Percentiles rank a stretch among this genome's conserved stretches.
Evolutionary conservation across 2,329 filamentous ascomycete genomes (phyloP).

Genomic region (Ascochyta lentis): DNA sequence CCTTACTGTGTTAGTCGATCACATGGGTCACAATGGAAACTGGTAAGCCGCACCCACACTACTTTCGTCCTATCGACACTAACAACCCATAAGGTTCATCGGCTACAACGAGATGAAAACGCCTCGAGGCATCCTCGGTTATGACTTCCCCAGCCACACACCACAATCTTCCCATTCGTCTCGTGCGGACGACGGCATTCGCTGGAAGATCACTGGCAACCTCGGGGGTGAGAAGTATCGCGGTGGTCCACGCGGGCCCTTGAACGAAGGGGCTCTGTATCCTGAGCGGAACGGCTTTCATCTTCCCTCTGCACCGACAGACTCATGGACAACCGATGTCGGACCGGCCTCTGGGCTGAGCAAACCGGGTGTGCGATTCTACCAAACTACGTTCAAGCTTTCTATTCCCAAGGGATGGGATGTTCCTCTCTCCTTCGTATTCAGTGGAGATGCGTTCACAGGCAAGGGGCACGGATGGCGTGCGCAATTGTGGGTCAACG

Average conservation of each 20-base stretch:
- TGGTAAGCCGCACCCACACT: neutral
- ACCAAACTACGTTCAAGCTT: constrained; percentile 60
- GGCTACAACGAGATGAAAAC: constrained; percentile 61
- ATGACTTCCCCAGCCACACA: constrained; percentile 56
- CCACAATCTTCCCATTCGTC: constrained; percentile 35
- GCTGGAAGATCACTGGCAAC: constrained; percentile 72
- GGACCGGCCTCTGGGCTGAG: constrained; percentile 53
- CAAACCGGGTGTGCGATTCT: constrained; percentile 63
- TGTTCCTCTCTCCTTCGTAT: constrained; percentile 65
- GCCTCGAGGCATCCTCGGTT: constrained; percentile 66
- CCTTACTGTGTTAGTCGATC: constrained; percentile 72
- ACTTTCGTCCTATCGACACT: neutral
- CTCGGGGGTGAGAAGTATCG: constrained; percentile 67
- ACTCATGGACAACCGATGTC: constrained; percentile 50
- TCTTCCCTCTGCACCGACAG: constrained; percentile 53
- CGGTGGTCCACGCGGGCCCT: constrained; percentile 65
- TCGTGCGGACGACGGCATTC: constrained; percentile 47
- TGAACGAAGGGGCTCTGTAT: constrained; percentile 70
- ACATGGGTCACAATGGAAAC: constrained; percentile 73
- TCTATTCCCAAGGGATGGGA: constrained; percentile 63
- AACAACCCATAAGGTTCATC: constrained; percentile 48
- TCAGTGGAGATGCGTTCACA: constrained; percentile 52
- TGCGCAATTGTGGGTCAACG: constrained; percentile 73
- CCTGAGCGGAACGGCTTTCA: constrained; percentile 69
- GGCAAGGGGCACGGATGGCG: constrained; percentile 55